These are phyloP conservation scores for Helenozyma rhizophorensis DNA, from an alignment of 805 yeast species.

Conservation along the genomic window DNA sequence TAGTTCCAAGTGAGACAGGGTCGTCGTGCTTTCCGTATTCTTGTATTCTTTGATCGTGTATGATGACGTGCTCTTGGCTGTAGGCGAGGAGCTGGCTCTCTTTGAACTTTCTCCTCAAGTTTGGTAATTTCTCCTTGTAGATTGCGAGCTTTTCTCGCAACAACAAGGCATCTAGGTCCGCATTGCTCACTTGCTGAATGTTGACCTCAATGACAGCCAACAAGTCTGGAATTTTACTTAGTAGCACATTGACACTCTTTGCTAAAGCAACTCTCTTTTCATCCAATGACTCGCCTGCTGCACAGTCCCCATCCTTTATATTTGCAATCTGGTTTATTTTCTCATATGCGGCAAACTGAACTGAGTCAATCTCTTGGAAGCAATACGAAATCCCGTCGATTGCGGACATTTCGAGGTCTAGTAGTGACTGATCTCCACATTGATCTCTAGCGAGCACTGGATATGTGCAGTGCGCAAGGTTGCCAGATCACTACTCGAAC, in stretches of 20 bases:
- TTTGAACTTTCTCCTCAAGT: slow-evolving; percentile 23
- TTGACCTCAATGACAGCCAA: slow-evolving; percentile 14
- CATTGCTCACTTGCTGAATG: slow-evolving; percentile 3
- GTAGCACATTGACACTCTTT: slow-evolving; percentile 14
- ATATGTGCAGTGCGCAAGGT: too few relatives aligned
- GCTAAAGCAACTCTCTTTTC: slow-evolving; percentile 15
- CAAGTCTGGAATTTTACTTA: slow-evolving; percentile 17
- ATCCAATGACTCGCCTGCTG: slow-evolving; percentile 7
- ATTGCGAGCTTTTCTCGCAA: slow-evolving; percentile 11
- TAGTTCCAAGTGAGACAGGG: too few relatives aligned
- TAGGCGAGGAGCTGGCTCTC: slow-evolving; percentile 26
- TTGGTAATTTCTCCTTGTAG: slow-evolving; percentile 17
- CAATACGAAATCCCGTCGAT: slow-evolving; percentile 1
- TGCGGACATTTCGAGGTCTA: too few relatives aligned
- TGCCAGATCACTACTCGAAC: too few relatives aligned
- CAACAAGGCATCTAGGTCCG: slow-evolving; percentile 1
- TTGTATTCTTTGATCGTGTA: slow-evolving; percentile 29
- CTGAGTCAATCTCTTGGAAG: slow-evolving; percentile 16
- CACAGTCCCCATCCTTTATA: slow-evolving; percentile 1
- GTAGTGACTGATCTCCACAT: too few relatives aligned
- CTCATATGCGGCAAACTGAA: slow-evolving; percentile 19
- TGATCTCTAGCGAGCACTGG: too few relatives aligned
- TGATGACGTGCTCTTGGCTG: slow-evolving; percentile 20
- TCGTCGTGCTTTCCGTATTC: slow-evolving; percentile 13
- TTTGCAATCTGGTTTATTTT: slow-evolving; percentile 14